These are phyloP conservation scores for Furcasterigmium furcatum DNA, from an alignment of 2,329 filamentous ascomycete species.

Conservation along the genomic window DNA sequence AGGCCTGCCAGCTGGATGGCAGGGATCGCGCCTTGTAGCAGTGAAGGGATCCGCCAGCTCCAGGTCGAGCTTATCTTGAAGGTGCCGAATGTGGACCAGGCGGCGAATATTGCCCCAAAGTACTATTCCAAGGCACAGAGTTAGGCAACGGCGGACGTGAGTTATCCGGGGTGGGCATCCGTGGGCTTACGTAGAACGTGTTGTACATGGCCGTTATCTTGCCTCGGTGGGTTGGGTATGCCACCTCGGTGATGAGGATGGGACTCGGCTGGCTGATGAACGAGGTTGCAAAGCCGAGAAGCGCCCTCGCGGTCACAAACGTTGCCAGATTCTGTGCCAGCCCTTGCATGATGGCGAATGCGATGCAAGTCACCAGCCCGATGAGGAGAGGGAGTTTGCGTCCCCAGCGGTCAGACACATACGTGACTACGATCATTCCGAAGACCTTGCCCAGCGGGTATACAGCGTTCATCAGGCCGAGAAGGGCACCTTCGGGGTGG, in stretches of 20 bases:
- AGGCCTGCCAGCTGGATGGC: constrained; percentile 8
- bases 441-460: constrained; percentile 34
- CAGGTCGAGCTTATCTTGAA: constrained; percentile 16
- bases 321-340: constrained; percentile 17
- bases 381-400: constrained; percentile 31
- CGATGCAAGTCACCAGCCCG: constrained; percentile 26
- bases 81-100: constrained; percentile 23
- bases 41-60: constrained; percentile 22
- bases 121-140: constrained; percentile 16
- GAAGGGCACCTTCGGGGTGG: constrained; percentile 26
- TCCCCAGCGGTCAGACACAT: constrained; percentile 34
- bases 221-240: constrained; percentile 27
- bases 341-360: constrained; percentile 25
- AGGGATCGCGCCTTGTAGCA: constrained; percentile 36
- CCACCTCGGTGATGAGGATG: constrained; percentile 27
- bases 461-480: constrained; percentile 32
- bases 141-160: no score
- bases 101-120: constrained; percentile 22
- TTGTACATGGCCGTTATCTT: constrained; percentile 28
- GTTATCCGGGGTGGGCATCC: no score
- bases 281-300: constrained; percentile 25
- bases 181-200: constrained; percentile 21
- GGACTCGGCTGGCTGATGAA: constrained; percentile 26
- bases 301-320: constrained; percentile 24
- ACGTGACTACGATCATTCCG: constrained; percentile 27